Percentiles rank a stretch among this genome's conserved stretches.
These are phyloP conservation scores for Oryza coarctata DNA, from an alignment of 176 grass and related monocot genomes.

Conservation along the genomic window DNA sequence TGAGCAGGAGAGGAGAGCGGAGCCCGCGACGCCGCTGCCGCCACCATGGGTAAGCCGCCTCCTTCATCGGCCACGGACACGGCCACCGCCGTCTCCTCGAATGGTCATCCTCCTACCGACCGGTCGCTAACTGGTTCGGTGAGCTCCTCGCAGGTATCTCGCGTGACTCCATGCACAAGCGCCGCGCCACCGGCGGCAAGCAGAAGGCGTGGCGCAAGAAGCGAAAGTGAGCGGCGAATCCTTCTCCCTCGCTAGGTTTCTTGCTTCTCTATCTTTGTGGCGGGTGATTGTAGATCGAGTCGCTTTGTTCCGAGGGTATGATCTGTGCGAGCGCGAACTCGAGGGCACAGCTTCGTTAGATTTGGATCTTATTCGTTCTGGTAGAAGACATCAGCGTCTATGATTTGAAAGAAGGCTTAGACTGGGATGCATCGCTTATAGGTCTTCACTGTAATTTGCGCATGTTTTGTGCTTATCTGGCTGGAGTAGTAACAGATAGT, in stretches of 20 bases:
- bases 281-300: neutral
- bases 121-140: neutral
- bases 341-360: neutral
- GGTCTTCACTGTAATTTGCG: too few species aligned
- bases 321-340: neutral
- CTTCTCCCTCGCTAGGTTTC: neutral
- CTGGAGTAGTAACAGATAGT: neutral
- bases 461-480: neutral
- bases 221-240: slow-evolving; percentile 48
- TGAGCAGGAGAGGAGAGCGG: neutral
- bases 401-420: neutral
- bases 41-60: slow-evolving; percentile 36
- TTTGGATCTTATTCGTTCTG: neutral
- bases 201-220: slow-evolving; percentile 90
- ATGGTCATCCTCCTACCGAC: neutral
- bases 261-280: neutral
- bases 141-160: slow-evolving; percentile 33
- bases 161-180: slow-evolving; percentile 92
- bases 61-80: neutral
- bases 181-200: slow-evolving; percentile 81
- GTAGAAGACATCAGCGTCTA: neutral
- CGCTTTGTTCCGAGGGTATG: neutral
- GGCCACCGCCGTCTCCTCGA: neutral
- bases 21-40: neutral
- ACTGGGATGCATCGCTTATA: neutral